Base-by-base conservation (phyloP, 805 yeast species). In the Lipomyces sp. region DNA sequence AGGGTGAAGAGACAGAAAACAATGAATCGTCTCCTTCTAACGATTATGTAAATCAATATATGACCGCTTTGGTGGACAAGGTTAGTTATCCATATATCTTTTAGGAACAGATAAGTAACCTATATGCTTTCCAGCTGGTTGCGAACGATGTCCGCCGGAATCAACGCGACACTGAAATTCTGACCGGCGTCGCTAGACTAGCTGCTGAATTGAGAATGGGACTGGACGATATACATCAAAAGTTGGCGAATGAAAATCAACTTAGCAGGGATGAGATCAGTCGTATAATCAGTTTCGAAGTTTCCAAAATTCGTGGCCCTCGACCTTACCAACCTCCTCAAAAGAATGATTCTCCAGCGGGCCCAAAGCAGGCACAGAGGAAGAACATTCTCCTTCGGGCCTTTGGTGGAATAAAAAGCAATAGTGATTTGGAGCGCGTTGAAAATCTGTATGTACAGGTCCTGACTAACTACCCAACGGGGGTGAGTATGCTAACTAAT, bases 171-270 rank as follows among this genome's bases (percentile, higher is more conserved):
- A 18, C 51, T 18, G 67, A 68, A 39, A 53, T 68, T 7, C 54
- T 66, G 5, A 45, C 60, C 3, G 67, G 66, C n/a, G 58, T 68
- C 11, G 60, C 70, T 2, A 42, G 58, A 13, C 54, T 68, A n/a
- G 58, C 53, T 24, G 62, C 8, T 8, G 63, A 60, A 29, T 53
- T 60, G 63, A 18, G 61, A 18, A 33, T 10, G 32, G 39, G 63
- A 11, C 13, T 60, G 13, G 61, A 58, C 2, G 60, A 60, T 10
- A 48, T 60, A 6, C 33, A 29, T 11, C 29, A 60, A 4, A 30
- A 34, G n/a, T 53, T 60, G 24, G 53, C 54, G 3, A 57, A 35
- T 30, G 63, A 48, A 18, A 32, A 10, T 39, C 65, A 42, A 7
- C 4, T 30, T 37, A 30, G 48, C 45, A 53, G 51, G 5, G 50